Percentiles rank a stretch among this genome's conserved stretches.
Evolutionary conservation across 176 grass and related monocot genomes (phyloP).

Genomic region (Tillandsia leiboldiana): DNA sequence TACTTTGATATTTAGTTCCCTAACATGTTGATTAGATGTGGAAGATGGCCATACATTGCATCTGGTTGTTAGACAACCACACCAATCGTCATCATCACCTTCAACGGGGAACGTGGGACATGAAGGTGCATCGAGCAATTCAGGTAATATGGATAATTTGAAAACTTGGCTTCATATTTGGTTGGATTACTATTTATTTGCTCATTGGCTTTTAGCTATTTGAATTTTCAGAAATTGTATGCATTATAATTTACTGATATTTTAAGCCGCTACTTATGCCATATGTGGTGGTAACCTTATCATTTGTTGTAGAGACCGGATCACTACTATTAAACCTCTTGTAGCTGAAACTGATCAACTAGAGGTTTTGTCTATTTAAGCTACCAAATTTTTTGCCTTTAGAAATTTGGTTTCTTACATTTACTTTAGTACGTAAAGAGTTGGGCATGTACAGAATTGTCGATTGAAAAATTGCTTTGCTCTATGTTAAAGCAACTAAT

Average conservation of each 20-base stretch:
- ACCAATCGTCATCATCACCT: conserved; percentile 30
- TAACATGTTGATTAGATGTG: conserved; percentile 60
- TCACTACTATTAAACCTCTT: not conserved
- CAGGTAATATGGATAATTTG: not conserved
- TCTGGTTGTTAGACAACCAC: conserved; percentile 91
- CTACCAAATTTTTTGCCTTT: too few species aligned
- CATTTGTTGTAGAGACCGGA: not conserved
- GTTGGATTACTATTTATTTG: not conserved
- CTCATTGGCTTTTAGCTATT: too few species aligned
- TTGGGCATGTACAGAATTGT: too few species aligned
- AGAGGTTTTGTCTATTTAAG: not conserved
- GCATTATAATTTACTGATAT: too few species aligned
- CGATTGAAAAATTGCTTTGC: not conserved
- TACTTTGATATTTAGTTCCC: conserved; percentile 26
- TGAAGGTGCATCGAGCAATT: conserved; percentile 40
- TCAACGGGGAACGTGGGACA: conserved; percentile 38
- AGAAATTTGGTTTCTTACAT: conserved; percentile 9
- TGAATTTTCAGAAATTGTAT: too few species aligned
- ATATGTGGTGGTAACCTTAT: not conserved
- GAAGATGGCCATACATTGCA: conserved; percentile 99
- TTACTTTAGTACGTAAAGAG: conserved; percentile 6
- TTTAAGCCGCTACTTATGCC: too few species aligned
- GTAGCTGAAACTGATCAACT: not conserved
- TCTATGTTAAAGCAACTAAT: conserved; percentile 33
- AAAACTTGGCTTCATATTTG: not conserved